Evolutionary conservation across 805 yeast species (phyloP), one percentile per base, ranked within the genome.

Genomic region (Wickerhamomyces chambardii): DNA sequence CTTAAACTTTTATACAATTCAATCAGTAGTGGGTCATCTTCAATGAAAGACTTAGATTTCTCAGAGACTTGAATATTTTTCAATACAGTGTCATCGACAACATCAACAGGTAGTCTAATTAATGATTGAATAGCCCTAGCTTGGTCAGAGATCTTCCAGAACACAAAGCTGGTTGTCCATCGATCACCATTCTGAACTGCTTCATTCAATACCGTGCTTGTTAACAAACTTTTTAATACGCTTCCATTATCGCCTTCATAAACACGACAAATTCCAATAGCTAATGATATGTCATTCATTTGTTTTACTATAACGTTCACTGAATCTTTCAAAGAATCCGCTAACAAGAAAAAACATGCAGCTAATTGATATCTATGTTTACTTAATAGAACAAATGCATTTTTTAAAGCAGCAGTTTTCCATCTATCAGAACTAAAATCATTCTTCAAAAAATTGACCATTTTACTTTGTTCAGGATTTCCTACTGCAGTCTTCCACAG

Each of bases 341-440:
- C 95, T 11, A 90, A 64, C 26, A 90, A 56, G 56, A 90, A 90
- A 53, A 92, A 89, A 17, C 80, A 77, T 0, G 97, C 96, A 0
- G 97, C 95, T 56, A 87, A 94, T 53, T 71, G 61, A 49, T 70
- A 84, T 29, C 97, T 63, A 55, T 89, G 98, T 49, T 86, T 86
- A 41, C 97, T 84, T 43, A 92, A 56, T 30, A 90, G 61, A 0
- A 85, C 97, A 64, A 75, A 90, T 0, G 97, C 97, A 59, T 90
- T 90, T 50, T 92, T 92, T 47, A 77, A 57, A 0, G 97, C 97
- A 1, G 97, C 96, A 0, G 84, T 67, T 45, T 66, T 73, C 96
- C 97, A 89, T 34, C 96, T 64, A 14, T 69, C 67, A 36, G 78
- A 74, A 5, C 62, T 58, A 54, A 89, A 90, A 50, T 92, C 92